Percentiles rank a stretch among this genome's conserved stretches.
Conservation (phyloP, 768 basidiomycete species). For the Sporobolomyces pararoseus region DNA sequence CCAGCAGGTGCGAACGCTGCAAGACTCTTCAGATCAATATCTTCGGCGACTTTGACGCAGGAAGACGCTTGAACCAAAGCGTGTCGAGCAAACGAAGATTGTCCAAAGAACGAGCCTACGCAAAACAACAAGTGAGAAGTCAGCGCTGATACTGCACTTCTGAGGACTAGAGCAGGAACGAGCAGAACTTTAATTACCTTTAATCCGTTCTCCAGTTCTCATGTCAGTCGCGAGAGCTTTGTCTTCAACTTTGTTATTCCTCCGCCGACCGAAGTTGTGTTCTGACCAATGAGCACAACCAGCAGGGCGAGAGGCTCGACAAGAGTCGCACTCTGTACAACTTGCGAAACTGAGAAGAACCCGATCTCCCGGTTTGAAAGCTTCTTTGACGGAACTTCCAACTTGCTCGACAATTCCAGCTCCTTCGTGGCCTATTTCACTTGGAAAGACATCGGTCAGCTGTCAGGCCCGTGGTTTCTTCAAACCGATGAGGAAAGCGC, state of each 20-base stretch:
- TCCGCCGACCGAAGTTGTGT: slow-evolving; percentile 36
- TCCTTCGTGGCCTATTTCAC: slow-evolving; percentile 21
- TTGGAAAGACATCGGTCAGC: too few relatives aligned
- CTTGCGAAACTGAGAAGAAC: slow-evolving; percentile 38
- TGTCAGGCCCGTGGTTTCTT: too few relatives aligned
- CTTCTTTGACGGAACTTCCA: slow-evolving; percentile 14
- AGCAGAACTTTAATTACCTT: not conserved
- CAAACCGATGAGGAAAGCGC: too few relatives aligned
- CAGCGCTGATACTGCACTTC: too few relatives aligned
- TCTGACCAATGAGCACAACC: not conserved
- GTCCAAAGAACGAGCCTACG: slow-evolving; percentile 46
- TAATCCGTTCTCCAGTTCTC: not conserved
- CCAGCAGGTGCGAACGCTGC: slow-evolving; percentile 35
- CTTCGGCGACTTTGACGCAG: slow-evolving; percentile 29
- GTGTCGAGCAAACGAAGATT: slow-evolving; percentile 40
- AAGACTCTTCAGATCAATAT: slow-evolving; percentile 26
- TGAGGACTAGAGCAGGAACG: too few relatives aligned
- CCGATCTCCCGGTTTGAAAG: slow-evolving; percentile 5
- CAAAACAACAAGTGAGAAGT: too few relatives aligned
- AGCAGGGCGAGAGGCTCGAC: slow-evolving; percentile 4
- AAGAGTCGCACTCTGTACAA: slow-evolving; percentile 33
- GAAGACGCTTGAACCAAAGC: slow-evolving; percentile 39
- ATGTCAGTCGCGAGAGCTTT: not conserved
- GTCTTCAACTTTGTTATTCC: not conserved
- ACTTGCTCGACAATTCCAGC: slow-evolving; percentile 14